phyloP scores from a whole-genome alignment of 768 basidiomycete species.

The Termitomyces sp. region DNA sequence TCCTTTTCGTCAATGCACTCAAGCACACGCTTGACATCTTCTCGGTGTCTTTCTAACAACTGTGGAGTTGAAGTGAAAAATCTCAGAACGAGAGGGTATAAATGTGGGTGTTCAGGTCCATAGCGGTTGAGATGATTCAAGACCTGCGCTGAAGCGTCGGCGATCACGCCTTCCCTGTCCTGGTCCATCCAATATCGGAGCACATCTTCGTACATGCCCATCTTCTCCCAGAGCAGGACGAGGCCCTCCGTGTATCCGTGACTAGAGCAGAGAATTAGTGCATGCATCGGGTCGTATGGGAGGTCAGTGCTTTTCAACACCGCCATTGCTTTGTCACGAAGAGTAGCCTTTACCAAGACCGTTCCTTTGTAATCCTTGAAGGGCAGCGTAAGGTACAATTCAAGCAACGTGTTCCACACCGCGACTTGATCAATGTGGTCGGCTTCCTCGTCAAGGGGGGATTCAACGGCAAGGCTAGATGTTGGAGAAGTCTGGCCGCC shows the following conservation, averaged over 20 bases:
- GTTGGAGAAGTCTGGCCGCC: constrained; percentile 10
- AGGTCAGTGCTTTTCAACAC: constrained; percentile 55
- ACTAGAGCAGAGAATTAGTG: constrained; percentile 90
- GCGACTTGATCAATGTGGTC: constrained; percentile 41
- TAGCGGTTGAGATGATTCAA: constrained; percentile 71
- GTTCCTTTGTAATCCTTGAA: constrained; percentile 16
- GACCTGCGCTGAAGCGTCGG: constrained; percentile 48
- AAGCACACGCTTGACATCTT: constrained; percentile 66
- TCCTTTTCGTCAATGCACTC: constrained; percentile 73
- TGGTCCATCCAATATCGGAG: constrained; percentile 89
- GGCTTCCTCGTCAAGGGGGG: constrained; percentile 35
- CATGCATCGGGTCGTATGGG: constrained; percentile 88
- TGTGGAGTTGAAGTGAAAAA: constrained; percentile 83
- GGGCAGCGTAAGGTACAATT: constrained; percentile 79
- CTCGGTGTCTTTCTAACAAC: constrained; percentile 62
- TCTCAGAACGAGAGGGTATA: constrained; percentile 84
- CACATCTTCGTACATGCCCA: constrained; percentile 96
- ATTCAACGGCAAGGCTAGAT: constrained; percentile 8
- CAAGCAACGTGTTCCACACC: constrained; percentile 25
- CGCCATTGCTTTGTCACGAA: constrained; percentile 64
- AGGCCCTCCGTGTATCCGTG: constrained; percentile 77
- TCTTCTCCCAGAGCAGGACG: constrained; percentile 85
- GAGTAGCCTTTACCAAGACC: constrained; percentile 25
- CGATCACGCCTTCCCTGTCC: constrained; percentile 32
- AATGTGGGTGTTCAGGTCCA: constrained; percentile 59